Evolutionary conservation across 768 basidiomycete species (phyloP).

Genomic region (Cystofilobasidium capitatum): DNA sequence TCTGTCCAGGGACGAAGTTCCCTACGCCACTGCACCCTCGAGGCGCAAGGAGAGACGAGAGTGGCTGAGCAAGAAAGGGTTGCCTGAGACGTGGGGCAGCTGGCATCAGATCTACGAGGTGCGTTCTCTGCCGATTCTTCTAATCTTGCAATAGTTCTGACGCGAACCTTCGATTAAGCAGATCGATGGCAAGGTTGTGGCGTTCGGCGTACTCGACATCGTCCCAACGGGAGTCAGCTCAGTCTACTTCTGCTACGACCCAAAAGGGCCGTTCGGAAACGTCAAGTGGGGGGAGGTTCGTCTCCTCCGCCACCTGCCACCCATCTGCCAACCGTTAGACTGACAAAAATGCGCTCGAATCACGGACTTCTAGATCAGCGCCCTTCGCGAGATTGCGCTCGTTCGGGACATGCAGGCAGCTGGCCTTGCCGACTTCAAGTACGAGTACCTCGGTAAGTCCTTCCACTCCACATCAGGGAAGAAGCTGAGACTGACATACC

Average conservation of each 20-base stretch:
- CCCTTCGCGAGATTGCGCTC: slow-evolving; percentile 67
- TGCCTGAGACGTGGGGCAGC: slow-evolving; percentile 14
- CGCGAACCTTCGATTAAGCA: not conserved
- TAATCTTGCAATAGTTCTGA: not conserved
- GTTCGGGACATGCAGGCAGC: slow-evolving; percentile 63
- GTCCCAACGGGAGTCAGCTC: slow-evolving; percentile 70
- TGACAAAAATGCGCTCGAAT: not conserved
- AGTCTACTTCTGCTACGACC: slow-evolving; percentile 84
- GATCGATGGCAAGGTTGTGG: slow-evolving; percentile 69
- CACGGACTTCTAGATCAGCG: slow-evolving; percentile 54
- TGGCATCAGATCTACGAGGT: slow-evolving; percentile 25
- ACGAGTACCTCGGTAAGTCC: slow-evolving; percentile 76
- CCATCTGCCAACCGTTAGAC: not conserved
- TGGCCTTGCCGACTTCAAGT: slow-evolving; percentile 55
- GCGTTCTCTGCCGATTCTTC: not conserved
- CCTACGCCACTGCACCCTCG: not conserved
- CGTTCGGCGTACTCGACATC: slow-evolving; percentile 80
- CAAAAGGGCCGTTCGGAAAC: slow-evolving; percentile 49
- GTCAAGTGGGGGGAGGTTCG: slow-evolving; percentile 69
- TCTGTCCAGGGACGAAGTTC: slow-evolving; percentile 1
- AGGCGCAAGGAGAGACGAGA: not conserved
- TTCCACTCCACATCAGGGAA: not conserved
- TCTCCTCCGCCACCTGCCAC: not conserved
- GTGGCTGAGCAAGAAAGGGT: not conserved
- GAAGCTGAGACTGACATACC: not conserved